Base-by-base conservation (phyloP, 768 basidiomycete genomes). In the Steccherinum ochraceum region DNA sequence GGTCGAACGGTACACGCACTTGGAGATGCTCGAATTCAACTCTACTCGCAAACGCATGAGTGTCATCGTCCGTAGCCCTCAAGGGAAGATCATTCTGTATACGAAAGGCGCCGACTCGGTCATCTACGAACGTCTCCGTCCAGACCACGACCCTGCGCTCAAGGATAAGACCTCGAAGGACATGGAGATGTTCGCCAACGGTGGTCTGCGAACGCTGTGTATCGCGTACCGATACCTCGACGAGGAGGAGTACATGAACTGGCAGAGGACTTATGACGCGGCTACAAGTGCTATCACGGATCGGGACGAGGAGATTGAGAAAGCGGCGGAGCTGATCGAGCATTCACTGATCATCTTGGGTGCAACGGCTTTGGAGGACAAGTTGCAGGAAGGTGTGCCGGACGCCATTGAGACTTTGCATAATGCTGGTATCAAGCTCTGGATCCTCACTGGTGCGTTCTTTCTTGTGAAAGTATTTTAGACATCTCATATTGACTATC, bases 81-180 rank as follows among this genome's bases (percentile, higher is more conserved):
- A 92, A 50, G 91, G 92, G 16, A 73, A 76, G 58, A 71, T 96
- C 53, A 72, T 93, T 23, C 69, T 97, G 52, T 95, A 93, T 64
- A 89, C 86, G 78, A 98, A 97, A 68, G 95, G 95, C n/a, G 95
- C 95, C 12, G 95, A 98, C 67, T 88, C 83, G 57, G 93, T 98
- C 60, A 87, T 98, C 59, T 95, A 94, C 62, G 83, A 84, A 57
- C 82, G 94, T 11, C 76, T 98, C 2, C 77, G 80, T n/a, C 68
- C 73, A 44, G 79, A 88, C 56, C 89, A 90, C 61, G 89, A 95
- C 60, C 72, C 74, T 1, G 71, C 56, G 40, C 60, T 96, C 56
- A 90, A 90, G 72, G 83, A 81, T 41, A 72, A 81, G 63, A 97
- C 94, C 41, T 74, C 73, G 57, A 79, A 79, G 65, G 93, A 98